These are phyloP conservation scores for Oehlia diaphana DNA, from an alignment of 192 early-diverging fungal genomes.

Conservation along the genomic window DNA sequence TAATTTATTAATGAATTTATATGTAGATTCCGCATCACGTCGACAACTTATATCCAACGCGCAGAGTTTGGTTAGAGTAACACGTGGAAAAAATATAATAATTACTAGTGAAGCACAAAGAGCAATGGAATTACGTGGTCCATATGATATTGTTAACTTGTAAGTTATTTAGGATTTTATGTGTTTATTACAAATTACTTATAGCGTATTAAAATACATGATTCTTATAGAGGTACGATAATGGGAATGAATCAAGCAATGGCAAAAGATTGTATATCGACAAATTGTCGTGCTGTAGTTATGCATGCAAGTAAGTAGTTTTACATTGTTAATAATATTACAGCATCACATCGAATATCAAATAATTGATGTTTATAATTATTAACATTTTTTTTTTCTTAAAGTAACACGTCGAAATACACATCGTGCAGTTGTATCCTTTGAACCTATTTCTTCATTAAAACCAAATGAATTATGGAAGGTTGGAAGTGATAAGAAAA, in stretches of 20 bases:
- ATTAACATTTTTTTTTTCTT: not conserved
- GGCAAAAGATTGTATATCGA: slow-evolving; percentile 54
- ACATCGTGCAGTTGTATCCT: slow-evolving; percentile 45
- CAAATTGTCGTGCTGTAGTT: slow-evolving; percentile 55
- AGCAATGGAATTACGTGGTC: slow-evolving; percentile 72
- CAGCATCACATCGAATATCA: too few species aligned
- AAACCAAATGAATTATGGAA: slow-evolving; percentile 46
- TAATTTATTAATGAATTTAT: not conserved
- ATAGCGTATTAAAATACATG: too few species aligned
- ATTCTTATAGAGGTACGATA: slow-evolving; percentile 49
- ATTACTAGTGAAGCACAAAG: slow-evolving; percentile 66
- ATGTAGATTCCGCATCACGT: slow-evolving; percentile 58
- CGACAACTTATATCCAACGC: slow-evolving; percentile 69
- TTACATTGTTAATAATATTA: not conserved
- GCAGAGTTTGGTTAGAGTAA: slow-evolving; percentile 61
- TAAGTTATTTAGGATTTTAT: slow-evolving; percentile 35
- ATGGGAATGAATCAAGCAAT: slow-evolving; percentile 60
- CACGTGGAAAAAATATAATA: slow-evolving; percentile 78
- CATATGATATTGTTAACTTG: slow-evolving; percentile 81
- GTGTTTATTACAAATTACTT: not conserved
- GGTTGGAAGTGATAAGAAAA: slow-evolving; percentile 28
- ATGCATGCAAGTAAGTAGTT: slow-evolving; percentile 52
- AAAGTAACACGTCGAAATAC: slow-evolving; percentile 55
- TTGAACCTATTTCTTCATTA: slow-evolving; percentile 41
- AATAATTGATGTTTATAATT: too few species aligned